These are phyloP conservation scores for Arabidopsis suecica DNA, from an alignment of 345 rosid species.

Conservation along the genomic window DNA sequence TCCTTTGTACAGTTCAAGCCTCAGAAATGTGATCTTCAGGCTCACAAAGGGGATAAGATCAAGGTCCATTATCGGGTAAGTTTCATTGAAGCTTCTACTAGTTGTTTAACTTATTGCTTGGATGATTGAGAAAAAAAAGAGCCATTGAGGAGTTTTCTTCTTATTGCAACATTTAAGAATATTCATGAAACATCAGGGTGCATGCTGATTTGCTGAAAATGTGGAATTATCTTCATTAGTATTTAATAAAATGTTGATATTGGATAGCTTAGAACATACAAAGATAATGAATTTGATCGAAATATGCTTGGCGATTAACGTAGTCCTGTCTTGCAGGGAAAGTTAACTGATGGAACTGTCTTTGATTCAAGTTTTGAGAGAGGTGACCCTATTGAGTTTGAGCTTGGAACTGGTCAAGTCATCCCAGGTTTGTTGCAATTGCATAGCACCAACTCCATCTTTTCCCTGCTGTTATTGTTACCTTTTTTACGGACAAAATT, in stretches of 20 bases:
- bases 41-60: constrained; percentile 91
- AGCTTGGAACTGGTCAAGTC: constrained; percentile 95
- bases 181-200: neutral
- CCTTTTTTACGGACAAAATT: neutral
- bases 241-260: neutral
- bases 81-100: constrained; percentile 26
- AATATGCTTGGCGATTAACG: neutral
- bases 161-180: neutral
- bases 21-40: constrained; percentile 72
- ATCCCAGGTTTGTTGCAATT: constrained; percentile 71
- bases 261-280: neutral
- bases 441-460: neutral
- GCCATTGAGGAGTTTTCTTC: neutral
- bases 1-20: constrained; percentile 66
- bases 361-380: constrained; percentile 98
- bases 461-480: neutral
- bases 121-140: no score
- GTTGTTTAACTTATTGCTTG: neutral
- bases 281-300: neutral
- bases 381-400: constrained; percentile 95
- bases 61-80: constrained; percentile 91
- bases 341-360: constrained; percentile 90
- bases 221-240: neutral
- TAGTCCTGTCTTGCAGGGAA: constrained; percentile 58
- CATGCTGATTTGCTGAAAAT: neutral